Percentiles rank a stretch among this genome's conserved stretches.
phyloP scores from a whole-genome alignment of 352 stramenopile genomes.

The Globisporangium camurandrum region DNA sequence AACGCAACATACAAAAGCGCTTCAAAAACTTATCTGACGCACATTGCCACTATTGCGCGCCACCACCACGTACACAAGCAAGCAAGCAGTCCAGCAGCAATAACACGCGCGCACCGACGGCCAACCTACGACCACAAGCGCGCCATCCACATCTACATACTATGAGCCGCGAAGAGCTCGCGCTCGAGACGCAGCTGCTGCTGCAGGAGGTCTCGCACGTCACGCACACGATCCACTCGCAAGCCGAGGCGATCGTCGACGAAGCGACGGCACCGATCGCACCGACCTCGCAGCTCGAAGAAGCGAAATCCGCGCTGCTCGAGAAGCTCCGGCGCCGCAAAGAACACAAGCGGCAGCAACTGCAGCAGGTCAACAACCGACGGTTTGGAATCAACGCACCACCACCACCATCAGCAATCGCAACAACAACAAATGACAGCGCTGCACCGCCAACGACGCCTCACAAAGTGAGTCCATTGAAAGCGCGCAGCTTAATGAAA shows the following conservation, averaged over 20 bases:
- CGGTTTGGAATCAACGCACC: slow-evolving; percentile 28
- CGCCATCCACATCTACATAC: not conserved
- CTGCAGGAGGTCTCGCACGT: slow-evolving; percentile 67
- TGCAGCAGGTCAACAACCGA: slow-evolving; percentile 35
- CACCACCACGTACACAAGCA: no score
- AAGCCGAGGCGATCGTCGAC: slow-evolving; percentile 21
- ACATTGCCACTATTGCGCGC: no score
- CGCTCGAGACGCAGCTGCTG: slow-evolving; percentile 71
- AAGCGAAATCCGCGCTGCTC: slow-evolving; percentile 44
- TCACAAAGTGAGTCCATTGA: slow-evolving; percentile 25
- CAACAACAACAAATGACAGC: not conserved
- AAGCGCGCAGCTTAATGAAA: slow-evolving; percentile 31
- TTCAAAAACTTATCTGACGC: no score
- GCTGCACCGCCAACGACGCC: not conserved
- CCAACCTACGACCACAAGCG: no score
- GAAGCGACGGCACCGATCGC: slow-evolving; percentile 17
- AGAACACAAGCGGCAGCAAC: slow-evolving; percentile 35
- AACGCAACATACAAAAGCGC: no score
- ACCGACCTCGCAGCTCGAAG: slow-evolving; percentile 38
- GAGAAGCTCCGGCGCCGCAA: slow-evolving; percentile 65
- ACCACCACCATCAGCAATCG: not conserved
- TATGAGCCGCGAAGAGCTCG: slow-evolving; percentile 47
- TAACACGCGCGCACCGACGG: not conserved
- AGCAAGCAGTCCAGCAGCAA: not conserved
- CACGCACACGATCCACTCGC: slow-evolving; percentile 26